Evolutionary conservation across 2,329 filamentous ascomycete species (phyloP).

Genomic region (Penicillium palitans): DNA sequence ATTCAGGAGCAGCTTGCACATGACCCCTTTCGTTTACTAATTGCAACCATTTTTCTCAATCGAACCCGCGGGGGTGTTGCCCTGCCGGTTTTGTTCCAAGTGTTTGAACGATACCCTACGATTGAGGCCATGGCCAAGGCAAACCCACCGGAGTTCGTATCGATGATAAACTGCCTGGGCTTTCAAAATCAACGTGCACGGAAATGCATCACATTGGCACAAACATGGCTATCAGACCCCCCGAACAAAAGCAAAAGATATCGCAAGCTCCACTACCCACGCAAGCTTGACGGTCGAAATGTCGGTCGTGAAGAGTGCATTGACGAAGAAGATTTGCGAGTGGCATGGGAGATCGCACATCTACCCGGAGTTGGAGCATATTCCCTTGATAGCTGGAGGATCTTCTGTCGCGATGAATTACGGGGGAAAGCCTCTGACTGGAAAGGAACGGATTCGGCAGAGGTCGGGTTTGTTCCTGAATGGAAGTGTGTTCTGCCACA

Average conservation of each 20-base stretch:
- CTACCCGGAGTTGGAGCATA: constrained; percentile 76
- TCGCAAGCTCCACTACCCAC: constrained; percentile 58
- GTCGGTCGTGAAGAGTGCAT: constrained; percentile 51
- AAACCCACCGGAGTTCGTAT: constrained; percentile 56
- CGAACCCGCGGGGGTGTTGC: constrained; percentile 72
- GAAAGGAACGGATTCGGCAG: constrained; percentile 57
- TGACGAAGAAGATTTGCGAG: constrained; percentile 50
- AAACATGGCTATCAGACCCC: constrained; percentile 64
- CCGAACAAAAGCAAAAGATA: constrained; percentile 61
- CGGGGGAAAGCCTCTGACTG: constrained; percentile 66
- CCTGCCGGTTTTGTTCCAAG: constrained; percentile 70
- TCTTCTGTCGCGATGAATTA: constrained; percentile 82
- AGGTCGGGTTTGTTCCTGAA: constrained; percentile 69
- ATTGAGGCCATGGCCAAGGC: constrained; percentile 62
- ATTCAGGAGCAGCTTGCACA: constrained; percentile 77
- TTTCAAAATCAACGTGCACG: constrained; percentile 67
- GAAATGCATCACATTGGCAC: constrained; percentile 69
- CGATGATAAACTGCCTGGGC: constrained; percentile 69
- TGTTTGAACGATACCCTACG: constrained; percentile 69
- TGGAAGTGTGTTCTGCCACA: constrained; percentile 83
- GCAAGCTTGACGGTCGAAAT: constrained; percentile 50
- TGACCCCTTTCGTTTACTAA: constrained; percentile 75
- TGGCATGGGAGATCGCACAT: constrained; percentile 81
- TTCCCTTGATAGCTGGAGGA: constrained; percentile 85
- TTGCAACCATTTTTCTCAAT: constrained; percentile 83